Evolutionary conservation across 768 basidiomycete species (phyloP).

Genomic region (Coprinopsis sp.): DNA sequence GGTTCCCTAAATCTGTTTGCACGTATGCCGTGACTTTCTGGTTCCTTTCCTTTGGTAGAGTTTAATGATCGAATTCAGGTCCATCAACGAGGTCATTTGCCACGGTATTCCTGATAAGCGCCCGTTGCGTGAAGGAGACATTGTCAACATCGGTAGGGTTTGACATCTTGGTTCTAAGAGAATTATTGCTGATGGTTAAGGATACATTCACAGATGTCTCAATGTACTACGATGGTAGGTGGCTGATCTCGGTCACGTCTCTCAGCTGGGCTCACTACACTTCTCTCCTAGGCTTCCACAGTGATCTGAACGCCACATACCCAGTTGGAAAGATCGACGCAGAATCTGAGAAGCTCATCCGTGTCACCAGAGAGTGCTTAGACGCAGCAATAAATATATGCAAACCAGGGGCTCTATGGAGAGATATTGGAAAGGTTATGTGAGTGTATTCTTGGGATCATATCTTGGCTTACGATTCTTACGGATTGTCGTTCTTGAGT

Average conservation of each 20-base stretch:
- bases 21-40: too few relatives aligned
- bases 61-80: conserved; percentile 43
- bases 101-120: conserved; percentile 93
- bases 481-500: conserved; percentile 28
- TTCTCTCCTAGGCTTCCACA: conserved; percentile 67
- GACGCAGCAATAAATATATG: conserved; percentile 90
- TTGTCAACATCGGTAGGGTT: conserved; percentile 81
- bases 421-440: conserved; percentile 86
- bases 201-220: conserved; percentile 58
- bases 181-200: neutral
- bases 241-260: neutral
- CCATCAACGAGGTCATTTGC: conserved; percentile 94
- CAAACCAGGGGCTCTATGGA: conserved; percentile 89
- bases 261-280: neutral
- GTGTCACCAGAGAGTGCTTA: conserved; percentile 73
- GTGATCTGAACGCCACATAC: conserved; percentile 90
- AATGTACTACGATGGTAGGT: conserved; percentile 69
- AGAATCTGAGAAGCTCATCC: conserved; percentile 77
- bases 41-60: too few relatives aligned
- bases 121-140: conserved; percentile 86
- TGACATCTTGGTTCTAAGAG: neutral
- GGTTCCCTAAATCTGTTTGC: conserved; percentile 95
- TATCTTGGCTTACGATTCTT: conserved; percentile 4
- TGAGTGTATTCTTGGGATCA: conserved; percentile 34
- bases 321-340: conserved; percentile 85